Evolutionary conservation across 257 asterid species (phyloP).

Genomic region (Anisodus tanguticus): DNA sequence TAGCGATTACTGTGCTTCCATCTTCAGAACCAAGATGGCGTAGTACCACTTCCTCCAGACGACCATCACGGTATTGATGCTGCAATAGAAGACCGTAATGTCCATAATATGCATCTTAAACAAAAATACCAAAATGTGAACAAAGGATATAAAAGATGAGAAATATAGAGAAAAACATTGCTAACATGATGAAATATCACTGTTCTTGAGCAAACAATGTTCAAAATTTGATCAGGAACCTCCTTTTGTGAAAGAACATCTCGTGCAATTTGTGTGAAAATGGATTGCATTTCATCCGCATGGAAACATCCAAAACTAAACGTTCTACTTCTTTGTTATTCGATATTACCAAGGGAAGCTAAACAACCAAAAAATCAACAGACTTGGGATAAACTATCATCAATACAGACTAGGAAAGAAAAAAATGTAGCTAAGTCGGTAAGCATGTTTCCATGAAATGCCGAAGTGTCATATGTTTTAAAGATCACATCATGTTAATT

Average conservation of each 20-base stretch:
- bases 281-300: neutral
- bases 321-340: conserved; percentile 20
- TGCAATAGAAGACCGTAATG: conserved; percentile 43
- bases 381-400: neutral
- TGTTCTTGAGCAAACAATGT: neutral
- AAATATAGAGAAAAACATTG: neutral
- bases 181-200: conserved; percentile 21
- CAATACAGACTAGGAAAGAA: neutral
- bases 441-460: neutral
- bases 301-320: neutral
- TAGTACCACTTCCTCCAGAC: conserved; percentile 71
- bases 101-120: conserved; percentile 2
- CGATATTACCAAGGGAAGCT: neutral
- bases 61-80: conserved; percentile 87
- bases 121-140: neutral
- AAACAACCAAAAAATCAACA: neutral
- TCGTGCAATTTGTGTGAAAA: conserved; percentile 6
- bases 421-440: neutral
- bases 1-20: conserved; percentile 71
- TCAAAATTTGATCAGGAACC: neutral
- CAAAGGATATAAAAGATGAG: neutral
- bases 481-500: neutral
- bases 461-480: neutral
- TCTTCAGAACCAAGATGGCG: conserved; percentile 82
- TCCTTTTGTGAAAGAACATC: neutral